These are phyloP conservation scores for Davidsoniella virescens DNA, from an alignment of 2,329 filamentous ascomycete genomes.

Conservation along the genomic window DNA sequence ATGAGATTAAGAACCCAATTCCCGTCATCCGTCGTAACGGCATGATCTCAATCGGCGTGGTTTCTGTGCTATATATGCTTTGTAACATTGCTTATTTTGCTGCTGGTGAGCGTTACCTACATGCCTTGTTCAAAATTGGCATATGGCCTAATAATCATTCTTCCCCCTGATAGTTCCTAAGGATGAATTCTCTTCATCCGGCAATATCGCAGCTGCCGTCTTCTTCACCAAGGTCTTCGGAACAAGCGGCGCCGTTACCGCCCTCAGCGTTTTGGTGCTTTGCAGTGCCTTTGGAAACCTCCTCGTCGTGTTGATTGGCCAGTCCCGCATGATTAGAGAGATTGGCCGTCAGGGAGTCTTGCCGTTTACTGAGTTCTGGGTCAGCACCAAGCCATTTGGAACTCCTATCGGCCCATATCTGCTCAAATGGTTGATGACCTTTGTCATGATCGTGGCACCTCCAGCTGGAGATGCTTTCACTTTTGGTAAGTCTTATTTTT, in stretches of 20 bases:
- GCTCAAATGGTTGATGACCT: slow-evolving; percentile 39
- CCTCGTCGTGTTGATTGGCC: slow-evolving; percentile 36
- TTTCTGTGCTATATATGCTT: slow-evolving; percentile 39
- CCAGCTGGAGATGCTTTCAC: slow-evolving; percentile 49
- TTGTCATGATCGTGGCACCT: slow-evolving; percentile 43
- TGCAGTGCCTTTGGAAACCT: slow-evolving; percentile 44
- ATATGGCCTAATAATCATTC: not conserved
- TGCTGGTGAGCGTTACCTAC: slow-evolving; percentile 22
- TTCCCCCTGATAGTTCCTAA: slow-evolving; percentile 26
- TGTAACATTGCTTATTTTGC: slow-evolving; percentile 47
- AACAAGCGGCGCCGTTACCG: slow-evolving; percentile 28
- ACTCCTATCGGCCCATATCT: slow-evolving; percentile 44
- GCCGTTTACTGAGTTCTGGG: slow-evolving; percentile 45
- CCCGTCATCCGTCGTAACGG: slow-evolving; percentile 35
- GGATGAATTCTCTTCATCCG: slow-evolving; percentile 34
- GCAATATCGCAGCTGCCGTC: slow-evolving; percentile 36
- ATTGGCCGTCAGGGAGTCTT: slow-evolving; percentile 45
- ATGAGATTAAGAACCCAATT: slow-evolving; percentile 45
- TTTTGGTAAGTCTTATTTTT: slow-evolving; percentile 27
- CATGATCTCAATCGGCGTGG: slow-evolving; percentile 31
- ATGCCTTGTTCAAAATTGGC: not conserved
- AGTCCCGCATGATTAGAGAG: slow-evolving; percentile 41
- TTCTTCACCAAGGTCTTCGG: slow-evolving; percentile 46
- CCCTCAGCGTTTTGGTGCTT: slow-evolving; percentile 39
- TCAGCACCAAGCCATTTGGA: slow-evolving; percentile 44